Base-by-base conservation (phyloP, 495 filamentous ascomycete genomes). In the Penicillium manginii region DNA sequence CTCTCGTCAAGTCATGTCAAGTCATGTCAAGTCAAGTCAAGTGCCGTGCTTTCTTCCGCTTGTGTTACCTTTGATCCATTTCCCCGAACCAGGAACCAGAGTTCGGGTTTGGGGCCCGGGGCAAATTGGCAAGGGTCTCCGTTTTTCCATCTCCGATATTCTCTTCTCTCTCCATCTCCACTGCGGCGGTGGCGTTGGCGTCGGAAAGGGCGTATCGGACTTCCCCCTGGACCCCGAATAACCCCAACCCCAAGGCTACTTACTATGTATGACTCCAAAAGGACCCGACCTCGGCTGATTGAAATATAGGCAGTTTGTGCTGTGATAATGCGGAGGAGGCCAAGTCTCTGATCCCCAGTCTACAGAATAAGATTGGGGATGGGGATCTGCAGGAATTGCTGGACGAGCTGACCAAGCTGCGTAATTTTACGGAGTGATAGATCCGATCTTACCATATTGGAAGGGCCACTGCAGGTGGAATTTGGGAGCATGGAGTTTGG, bases 271-370 rank as follows among this genome's bases (percentile, higher is more conserved):
- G 15, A 12, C 35, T 11, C 8, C 14, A 43, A 43, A n/a, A 19
- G 40, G 40, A 7, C 18, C 26, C 31, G 17, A 53, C 37, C 22
- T 47, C 19, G 37, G 39, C 19, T 54, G n/a, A 17, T n/a, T 19
- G 17, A 43, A 43, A 17, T 55, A 54, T 62, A 96, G 93, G 91
- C 6, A 92, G 91, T 55, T 81, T 98, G 21, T 96, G 91, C 74
- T 96, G 92, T 67, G 92, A 96, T 63, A 88, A 83, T 21, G 87
- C 89, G 42, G 96, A 98, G 63, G 94, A 98, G 79, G 96, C 94
- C 62, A 96, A 97, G 80, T 96, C 91, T 9, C 81, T 98, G 46
- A 96, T 98, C 55, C 94, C 94, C 0, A 96, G 91, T 62, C 78
- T 98, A 21, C 81, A 86, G 60, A 83, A 90, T 67, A 98, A 98